These are phyloP conservation scores for Leishmania tarentolae DNA, from an alignment of 208 protist species.

Conservation along the genomic window DNA sequence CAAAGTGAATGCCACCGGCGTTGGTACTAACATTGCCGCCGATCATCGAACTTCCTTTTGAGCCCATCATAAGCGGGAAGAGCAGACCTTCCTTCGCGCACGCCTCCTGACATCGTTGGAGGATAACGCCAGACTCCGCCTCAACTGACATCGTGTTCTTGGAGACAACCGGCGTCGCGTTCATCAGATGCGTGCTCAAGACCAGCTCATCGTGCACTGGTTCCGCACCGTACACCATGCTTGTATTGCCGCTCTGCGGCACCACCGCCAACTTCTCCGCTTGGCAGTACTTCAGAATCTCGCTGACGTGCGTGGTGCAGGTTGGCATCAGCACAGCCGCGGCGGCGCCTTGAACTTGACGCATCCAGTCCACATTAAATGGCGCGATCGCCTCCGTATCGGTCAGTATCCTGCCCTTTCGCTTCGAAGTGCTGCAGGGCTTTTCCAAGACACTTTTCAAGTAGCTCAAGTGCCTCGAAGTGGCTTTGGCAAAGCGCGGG, in stretches of 20 bases:
- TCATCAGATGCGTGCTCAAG: slow-evolving; percentile 90
- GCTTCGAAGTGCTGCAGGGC: slow-evolving; percentile 48
- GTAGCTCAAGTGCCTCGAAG: slow-evolving; percentile 48
- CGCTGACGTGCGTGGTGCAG: slow-evolving; percentile 58
- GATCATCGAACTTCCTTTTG: slow-evolving; percentile 96
- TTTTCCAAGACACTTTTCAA: slow-evolving; percentile 49
- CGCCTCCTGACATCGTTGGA: slow-evolving; percentile 88
- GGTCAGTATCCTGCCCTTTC: slow-evolving; percentile 52
- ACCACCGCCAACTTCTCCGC: slow-evolving; percentile 90
- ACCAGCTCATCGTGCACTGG: slow-evolving; percentile 94
- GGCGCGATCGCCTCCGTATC: slow-evolving; percentile 44
- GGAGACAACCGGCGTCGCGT: slow-evolving; percentile 80
- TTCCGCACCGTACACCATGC: slow-evolving; percentile 94
- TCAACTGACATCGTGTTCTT: slow-evolving; percentile 67
- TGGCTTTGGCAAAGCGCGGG: slow-evolving; percentile 48
- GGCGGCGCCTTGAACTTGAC: slow-evolving; percentile 50
- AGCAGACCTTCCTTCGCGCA: slow-evolving; percentile 77
- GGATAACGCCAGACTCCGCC: slow-evolving; percentile 90
- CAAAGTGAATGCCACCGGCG: slow-evolving; percentile 96
- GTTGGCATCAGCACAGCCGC: slow-evolving; percentile 66
- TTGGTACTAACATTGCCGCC: slow-evolving; percentile 97
- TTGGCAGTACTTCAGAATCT: slow-evolving; percentile 94
- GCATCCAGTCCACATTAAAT: slow-evolving; percentile 78
- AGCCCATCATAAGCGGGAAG: slow-evolving; percentile 96
- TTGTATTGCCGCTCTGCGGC: slow-evolving; percentile 97